Conservation (phyloP, 441 rosid genomes). For the Breynia disticha region DNA sequence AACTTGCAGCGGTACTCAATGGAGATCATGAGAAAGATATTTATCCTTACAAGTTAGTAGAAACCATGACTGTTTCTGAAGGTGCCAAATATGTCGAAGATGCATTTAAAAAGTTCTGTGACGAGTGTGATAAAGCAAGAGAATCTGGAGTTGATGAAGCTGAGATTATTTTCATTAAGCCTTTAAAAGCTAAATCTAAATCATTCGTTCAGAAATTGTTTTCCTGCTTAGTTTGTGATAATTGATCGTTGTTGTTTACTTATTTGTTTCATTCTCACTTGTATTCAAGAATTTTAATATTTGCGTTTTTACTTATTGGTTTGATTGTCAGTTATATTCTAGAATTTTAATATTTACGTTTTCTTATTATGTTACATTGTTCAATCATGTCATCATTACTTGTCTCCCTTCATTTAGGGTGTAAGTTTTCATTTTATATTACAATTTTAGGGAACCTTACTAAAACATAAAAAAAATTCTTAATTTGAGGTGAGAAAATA, state of each 20-base stretch:
- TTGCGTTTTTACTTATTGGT: no score
- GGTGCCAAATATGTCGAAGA: slow-evolving; percentile 49
- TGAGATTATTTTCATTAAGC: slow-evolving; percentile 21
- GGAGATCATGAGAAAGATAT: slow-evolving; percentile 51
- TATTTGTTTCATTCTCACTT: no score
- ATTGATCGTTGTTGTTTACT: slow-evolving; percentile 25
- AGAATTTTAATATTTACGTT: no score
- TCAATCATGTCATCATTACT: no score
- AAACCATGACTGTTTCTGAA: slow-evolving; percentile 44
- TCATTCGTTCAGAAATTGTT: slow-evolving; percentile 39
- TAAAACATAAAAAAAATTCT: no score
- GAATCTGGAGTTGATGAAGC: slow-evolving; percentile 32
- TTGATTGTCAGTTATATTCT: no score
- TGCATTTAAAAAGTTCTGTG: slow-evolving; percentile 36
- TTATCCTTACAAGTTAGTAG: slow-evolving; percentile 46
- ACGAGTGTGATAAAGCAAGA: slow-evolving; percentile 41
- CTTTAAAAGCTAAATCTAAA: slow-evolving; percentile 23
- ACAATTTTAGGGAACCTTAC: no score
- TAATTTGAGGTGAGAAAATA: no score
- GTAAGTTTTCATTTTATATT: no score
- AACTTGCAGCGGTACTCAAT: slow-evolving; percentile 57
- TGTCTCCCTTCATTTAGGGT: no score
- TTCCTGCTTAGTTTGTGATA: slow-evolving; percentile 64
- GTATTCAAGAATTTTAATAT: no score
- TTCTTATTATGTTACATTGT: no score